A percentile compares a stretch with the other conserved stretches of the same genome.
These are phyloP conservation scores for Macrolepiota fuliginosa DNA, from an alignment of 768 basidiomycete species.

Conservation along the genomic window DNA sequence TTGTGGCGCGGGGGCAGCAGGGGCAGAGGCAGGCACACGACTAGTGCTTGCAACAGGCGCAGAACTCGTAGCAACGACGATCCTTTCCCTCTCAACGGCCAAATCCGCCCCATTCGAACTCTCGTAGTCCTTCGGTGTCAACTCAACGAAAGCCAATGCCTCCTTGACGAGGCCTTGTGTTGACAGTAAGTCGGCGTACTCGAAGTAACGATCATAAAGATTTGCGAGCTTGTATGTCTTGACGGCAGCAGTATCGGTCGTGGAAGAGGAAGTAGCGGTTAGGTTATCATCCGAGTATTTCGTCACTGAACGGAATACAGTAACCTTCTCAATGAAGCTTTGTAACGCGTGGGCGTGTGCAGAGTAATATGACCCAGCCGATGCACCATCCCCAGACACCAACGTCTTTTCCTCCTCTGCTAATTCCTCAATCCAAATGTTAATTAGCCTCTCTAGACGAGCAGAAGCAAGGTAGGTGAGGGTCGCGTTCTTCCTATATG, in stretches of 20 bases:
- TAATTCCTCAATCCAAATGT: slow-evolving; percentile 91
- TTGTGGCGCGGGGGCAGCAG: slow-evolving; percentile 15
- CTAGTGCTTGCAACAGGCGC: slow-evolving; percentile 21
- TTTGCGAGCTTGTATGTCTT: slow-evolving; percentile 79
- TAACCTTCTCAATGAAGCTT: slow-evolving; percentile 94
- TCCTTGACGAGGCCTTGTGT: slow-evolving; percentile 87
- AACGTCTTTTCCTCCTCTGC: slow-evolving; percentile 74
- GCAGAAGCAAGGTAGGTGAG: slow-evolving; percentile 92
- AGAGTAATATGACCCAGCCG: slow-evolving; percentile 61
- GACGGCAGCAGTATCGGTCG: slow-evolving; percentile 33
- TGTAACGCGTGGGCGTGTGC: slow-evolving; percentile 86
- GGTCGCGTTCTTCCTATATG: slow-evolving; percentile 83
- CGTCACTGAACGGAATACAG: slow-evolving; percentile 88
- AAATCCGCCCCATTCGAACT: slow-evolving; percentile 43
- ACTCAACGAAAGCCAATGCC: slow-evolving; percentile 73
- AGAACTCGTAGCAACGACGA: slow-evolving; percentile 31
- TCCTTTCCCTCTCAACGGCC: slow-evolving; percentile 35
- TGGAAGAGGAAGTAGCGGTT: slow-evolving; percentile 23
- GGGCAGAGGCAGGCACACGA: slow-evolving; percentile 18
- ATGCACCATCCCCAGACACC: slow-evolving; percentile 34
- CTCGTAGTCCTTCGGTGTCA: slow-evolving; percentile 78
- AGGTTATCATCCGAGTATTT: slow-evolving; percentile 78
- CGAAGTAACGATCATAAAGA: slow-evolving; percentile 91
- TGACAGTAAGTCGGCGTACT: slow-evolving; percentile 91
- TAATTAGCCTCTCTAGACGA: slow-evolving; percentile 80